Evolutionary conservation across 208 protist genomes (phyloP).

Genomic region (Trypanosoma scelopori): DNA sequence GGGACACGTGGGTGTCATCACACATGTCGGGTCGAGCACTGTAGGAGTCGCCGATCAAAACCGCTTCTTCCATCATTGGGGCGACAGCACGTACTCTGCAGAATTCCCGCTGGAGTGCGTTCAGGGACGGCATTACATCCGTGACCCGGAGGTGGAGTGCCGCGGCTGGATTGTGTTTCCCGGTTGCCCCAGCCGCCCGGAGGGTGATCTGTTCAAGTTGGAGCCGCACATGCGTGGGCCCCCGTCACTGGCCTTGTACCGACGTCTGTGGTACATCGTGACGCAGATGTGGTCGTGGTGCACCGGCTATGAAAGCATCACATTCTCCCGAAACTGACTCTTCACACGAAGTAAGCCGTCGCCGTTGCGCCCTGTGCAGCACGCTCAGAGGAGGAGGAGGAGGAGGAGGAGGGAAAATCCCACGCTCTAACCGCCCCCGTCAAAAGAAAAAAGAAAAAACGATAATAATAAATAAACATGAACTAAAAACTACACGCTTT

Average conservation of each 20-base stretch:
- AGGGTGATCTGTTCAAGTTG: constrained; percentile 2
- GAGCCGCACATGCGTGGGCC: constrained; percentile 16
- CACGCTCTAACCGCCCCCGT: too few species aligned
- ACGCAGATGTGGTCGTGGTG: constrained; percentile 23
- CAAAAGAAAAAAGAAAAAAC: too few species aligned
- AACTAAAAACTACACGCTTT: too few species aligned
- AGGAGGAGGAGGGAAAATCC: too few species aligned
- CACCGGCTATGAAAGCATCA: background rate
- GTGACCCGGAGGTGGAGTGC: constrained; percentile 62
- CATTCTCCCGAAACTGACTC: background rate
- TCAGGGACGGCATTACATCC: constrained; percentile 57
- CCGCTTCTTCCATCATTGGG: constrained; percentile 77
- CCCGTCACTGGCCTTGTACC: background rate
- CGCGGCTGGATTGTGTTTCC: constrained; percentile 56
- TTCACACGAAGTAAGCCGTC: background rate
- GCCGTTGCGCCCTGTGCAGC: too few species aligned
- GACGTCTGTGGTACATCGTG: constrained; percentile 15
- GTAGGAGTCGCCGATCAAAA: constrained; percentile 83
- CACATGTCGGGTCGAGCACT: constrained; percentile 37
- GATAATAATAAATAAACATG: too few species aligned
- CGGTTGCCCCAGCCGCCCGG: constrained; percentile 18
- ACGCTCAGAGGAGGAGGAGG: too few species aligned
- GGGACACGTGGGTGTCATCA: constrained; percentile 86
- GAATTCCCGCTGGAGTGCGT: constrained; percentile 46
- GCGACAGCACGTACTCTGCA: constrained; percentile 41